Evolutionary conservation across 225 moss, liverwort and hornwort species (phyloP).

Genomic region (Neckera pumila): DNA sequence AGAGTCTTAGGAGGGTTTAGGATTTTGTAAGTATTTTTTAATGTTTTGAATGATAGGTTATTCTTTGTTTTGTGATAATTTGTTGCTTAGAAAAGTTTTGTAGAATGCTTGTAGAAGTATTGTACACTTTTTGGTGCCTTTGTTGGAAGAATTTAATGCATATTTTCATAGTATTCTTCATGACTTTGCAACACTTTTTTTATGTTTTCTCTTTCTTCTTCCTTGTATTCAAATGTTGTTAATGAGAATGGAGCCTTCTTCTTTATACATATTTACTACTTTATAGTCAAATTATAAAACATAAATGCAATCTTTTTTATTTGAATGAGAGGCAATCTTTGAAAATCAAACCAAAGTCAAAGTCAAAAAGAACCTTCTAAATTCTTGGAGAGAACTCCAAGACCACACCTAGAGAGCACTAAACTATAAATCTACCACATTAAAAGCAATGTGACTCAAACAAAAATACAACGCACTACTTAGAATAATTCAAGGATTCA

Average conservation of each 20-base stretch:
- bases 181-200: not conserved
- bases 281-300: not conserved
- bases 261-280: not conserved
- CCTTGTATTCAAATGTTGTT: not conserved
- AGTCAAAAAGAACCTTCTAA: not conserved
- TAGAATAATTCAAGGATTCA: not conserved
- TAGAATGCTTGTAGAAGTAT: not conserved
- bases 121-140: not conserved
- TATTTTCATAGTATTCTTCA: not conserved
- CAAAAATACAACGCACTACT: not conserved
- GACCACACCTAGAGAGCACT: not conserved
- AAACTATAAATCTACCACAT: not conserved
- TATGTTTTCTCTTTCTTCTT: not conserved
- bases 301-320: not conserved
- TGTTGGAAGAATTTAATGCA: not conserved
- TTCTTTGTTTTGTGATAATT: not conserved
- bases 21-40: no score
- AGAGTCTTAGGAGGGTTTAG: no score
- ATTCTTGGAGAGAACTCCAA: not conserved
- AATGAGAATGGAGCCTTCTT: not conserved
- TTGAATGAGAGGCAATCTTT: not conserved
- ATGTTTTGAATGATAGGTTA: no score
- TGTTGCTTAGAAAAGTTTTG: rapidly evolving
- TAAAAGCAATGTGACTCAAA: not conserved
- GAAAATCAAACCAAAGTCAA: not conserved